Conservation (phyloP, 495 filamentous ascomycete genomes). For the Aspergillus panamensis region DNA sequence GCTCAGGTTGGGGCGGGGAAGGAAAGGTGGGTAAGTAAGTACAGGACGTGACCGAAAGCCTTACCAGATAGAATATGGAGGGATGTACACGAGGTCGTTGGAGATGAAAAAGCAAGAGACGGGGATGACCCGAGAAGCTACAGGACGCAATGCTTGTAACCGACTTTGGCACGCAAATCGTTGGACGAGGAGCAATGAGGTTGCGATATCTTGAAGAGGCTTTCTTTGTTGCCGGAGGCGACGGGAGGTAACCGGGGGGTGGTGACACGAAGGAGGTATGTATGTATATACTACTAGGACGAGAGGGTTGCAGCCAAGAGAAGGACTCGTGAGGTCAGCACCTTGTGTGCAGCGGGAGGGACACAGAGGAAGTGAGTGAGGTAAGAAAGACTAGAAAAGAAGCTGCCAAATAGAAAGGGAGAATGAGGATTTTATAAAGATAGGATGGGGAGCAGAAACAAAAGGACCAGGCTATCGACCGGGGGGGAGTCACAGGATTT, state of each 20-base stretch:
- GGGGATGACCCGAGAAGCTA: slow-evolving; percentile 10
- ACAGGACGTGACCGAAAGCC: slow-evolving; percentile 7
- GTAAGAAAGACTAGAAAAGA: slow-evolving; percentile 15
- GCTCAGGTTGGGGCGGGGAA: background rate
- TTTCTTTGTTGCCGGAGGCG: background rate
- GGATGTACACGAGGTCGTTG: background rate
- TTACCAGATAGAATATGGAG: slow-evolving; percentile 14
- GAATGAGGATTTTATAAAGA: slow-evolving; percentile 23
- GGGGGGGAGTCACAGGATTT: slow-evolving; percentile 10
- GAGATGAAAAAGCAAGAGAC: slow-evolving; percentile 7
- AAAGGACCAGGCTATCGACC: slow-evolving; percentile 14
- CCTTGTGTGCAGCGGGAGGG: background rate
- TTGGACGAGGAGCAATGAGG: slow-evolving; percentile 6
- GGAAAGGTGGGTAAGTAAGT: background rate
- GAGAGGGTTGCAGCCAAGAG: slow-evolving; percentile 2
- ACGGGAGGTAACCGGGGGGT: slow-evolving; percentile 10
- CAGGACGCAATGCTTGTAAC: slow-evolving; percentile 5
- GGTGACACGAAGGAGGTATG: slow-evolving; percentile 19
- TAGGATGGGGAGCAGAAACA: slow-evolving; percentile 3
- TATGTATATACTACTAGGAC: no score
- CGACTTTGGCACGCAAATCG: slow-evolving; percentile 8
- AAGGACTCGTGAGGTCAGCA: background rate
- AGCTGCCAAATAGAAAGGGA: slow-evolving; percentile 15
- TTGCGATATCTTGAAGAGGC: background rate
- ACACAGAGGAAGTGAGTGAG: slow-evolving; percentile 7